Base-by-base conservation (phyloP, 2,329 filamentous ascomycete species). In the Geosmithia morbida region DNA sequence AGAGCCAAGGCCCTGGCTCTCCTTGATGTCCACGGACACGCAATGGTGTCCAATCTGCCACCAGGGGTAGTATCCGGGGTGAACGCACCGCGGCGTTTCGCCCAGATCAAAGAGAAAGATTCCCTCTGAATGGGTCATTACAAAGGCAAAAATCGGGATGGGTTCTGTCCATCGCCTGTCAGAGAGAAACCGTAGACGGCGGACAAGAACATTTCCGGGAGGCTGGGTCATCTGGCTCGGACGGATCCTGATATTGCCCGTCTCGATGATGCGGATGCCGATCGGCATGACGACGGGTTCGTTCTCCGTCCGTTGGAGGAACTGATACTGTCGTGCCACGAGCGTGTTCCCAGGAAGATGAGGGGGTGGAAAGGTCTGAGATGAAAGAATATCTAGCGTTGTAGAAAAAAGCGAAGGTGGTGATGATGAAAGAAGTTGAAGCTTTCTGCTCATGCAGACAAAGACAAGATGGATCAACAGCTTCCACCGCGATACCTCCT, bases 21-120 rank as follows among this genome's bases (percentile, higher is more conserved):
- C 53, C 17, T 43, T 19, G 18, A 53, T 53, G 17, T 46, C 22
- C 18, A 46, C 48, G 33, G 44, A 44, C 22, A 44, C 49, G 46
- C 49, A 46, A 13, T 48, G 10, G 16, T 43, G 41, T 10, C 41
- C 46, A 18, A 49, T 52, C 44, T 51, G 53, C 48, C 48, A 56
- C 44, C 46, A 51, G 18, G 54, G 53, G n/a, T 48, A 49, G 46
- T 53, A 56, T 18, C 54, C 54, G 14, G 52, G 43, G 10, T 55
- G 50, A 22, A 52, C 53, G 45, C 47, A 52, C 2, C 45, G 45
- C 5, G 54, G 52, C 4, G 54, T 54, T 33, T 56, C 54, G 26
- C 54, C 54, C 46, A 52, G 51, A 48, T 56, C 54, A 44, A 55
- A 56, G 18, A 56, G 49, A 48, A 56, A 52, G 19, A 52, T 52